Percentiles rank a stretch among this genome's conserved stretches.
These are phyloP conservation scores for Thymus mandschuricus DNA, from an alignment of 257 asterid genomes.

Conservation along the genomic window DNA sequence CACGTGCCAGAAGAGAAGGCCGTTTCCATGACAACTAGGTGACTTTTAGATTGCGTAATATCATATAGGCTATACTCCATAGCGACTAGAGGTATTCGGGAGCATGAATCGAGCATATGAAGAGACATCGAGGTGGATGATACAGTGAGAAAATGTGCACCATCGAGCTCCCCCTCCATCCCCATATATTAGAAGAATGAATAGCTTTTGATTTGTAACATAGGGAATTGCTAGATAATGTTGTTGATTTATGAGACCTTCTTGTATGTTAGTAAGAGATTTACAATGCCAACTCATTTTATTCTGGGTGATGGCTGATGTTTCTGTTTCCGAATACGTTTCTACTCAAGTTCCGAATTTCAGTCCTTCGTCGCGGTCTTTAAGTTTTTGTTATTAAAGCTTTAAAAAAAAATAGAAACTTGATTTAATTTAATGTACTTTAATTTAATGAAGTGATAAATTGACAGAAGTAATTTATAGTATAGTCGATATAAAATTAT, in stretches of 20 bases:
- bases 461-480: too few relatives aligned
- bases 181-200: neutral
- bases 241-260: conserved; percentile 21
- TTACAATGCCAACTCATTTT: neutral
- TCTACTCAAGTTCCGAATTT: neutral
- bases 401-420: too few relatives aligned
- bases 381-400: too few relatives aligned
- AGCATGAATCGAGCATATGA: conserved; percentile 15
- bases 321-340: neutral
- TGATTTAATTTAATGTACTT: too few relatives aligned
- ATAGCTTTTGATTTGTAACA: conserved; percentile 33
- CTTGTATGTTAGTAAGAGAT: conserved; percentile 32
- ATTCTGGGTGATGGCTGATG: neutral
- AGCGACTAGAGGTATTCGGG: conserved; percentile 22
- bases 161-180: conserved; percentile 20
- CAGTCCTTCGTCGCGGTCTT: too few relatives aligned
- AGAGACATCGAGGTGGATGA: conserved; percentile 9
- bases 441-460: too few relatives aligned
- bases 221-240: conserved; percentile 22
- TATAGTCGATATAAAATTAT: too few relatives aligned
- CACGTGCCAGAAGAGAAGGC: conserved; percentile 89
- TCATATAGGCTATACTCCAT: conserved; percentile 18
- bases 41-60: conserved; percentile 19
- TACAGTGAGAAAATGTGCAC: conserved; percentile 10
- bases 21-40: conserved; percentile 61